Evolutionary conservation across 306 rosid species (phyloP).

Genomic region (Begonia masoniana): DNA sequence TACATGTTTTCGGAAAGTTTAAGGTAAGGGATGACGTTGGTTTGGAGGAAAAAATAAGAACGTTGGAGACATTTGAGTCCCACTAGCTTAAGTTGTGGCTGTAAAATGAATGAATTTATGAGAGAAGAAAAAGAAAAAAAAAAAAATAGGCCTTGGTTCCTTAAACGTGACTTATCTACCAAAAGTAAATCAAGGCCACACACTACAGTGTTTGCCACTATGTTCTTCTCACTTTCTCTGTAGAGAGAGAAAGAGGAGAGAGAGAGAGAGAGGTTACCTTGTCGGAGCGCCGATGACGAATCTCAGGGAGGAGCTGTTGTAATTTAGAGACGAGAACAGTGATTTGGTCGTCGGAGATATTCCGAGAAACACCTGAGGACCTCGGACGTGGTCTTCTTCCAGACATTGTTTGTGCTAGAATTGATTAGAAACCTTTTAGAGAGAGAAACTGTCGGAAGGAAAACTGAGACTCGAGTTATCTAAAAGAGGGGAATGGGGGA

Average conservation of each 20-base stretch:
- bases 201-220: not conserved
- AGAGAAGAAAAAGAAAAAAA: not conserved
- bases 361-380: slow-evolving; percentile 38
- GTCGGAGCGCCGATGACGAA: slow-evolving; percentile 63
- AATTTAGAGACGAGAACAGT: slow-evolving; percentile 77
- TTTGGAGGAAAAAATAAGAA: no score
- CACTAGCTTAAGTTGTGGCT: not conserved
- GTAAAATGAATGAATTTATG: not conserved
- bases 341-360: slow-evolving; percentile 88
- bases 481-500: not conserved
- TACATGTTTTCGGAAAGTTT: not conserved
- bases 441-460: not conserved
- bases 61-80: not conserved
- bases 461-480: not conserved
- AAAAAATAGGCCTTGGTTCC: not conserved
- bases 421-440: no score
- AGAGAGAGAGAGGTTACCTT: slow-evolving; percentile 34
- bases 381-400: slow-evolving; percentile 61
- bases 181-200: not conserved
- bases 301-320: slow-evolving; percentile 91
- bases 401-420: slow-evolving; percentile 22
- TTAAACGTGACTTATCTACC: not conserved
- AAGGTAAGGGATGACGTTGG: no score
- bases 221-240: no score
- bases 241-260: not conserved